phyloP scores from a whole-genome alignment of 345 rosid species.

The Garcia nutans region DNA sequence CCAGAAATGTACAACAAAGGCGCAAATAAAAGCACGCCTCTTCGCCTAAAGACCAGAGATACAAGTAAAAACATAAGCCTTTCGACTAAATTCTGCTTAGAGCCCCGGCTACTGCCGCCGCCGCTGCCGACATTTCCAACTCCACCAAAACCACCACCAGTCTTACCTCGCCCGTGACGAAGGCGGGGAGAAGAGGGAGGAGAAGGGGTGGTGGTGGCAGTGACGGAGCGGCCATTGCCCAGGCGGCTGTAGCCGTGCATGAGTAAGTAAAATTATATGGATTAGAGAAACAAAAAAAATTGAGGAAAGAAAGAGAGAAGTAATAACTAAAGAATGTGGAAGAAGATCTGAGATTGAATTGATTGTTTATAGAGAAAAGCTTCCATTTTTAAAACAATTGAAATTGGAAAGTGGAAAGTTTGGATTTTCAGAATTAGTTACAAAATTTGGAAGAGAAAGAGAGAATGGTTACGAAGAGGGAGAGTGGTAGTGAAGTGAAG shows the following conservation, averaged over 20 bases:
- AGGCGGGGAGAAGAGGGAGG: constrained; percentile 86
- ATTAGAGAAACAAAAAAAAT: not conserved
- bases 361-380: not conserved
- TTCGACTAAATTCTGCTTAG: constrained; percentile 52
- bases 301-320: not conserved
- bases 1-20: constrained; percentile 80
- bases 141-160: constrained; percentile 7
- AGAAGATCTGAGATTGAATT: not conserved
- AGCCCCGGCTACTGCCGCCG: constrained; percentile 12
- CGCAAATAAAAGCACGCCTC: constrained; percentile 77
- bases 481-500: not conserved
- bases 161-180: constrained; percentile 57
- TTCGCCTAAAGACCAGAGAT: constrained; percentile 64
- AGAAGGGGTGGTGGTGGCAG: constrained; percentile 39
- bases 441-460: not conserved
- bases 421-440: too few relatives aligned
- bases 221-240: constrained; percentile 49
- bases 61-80: constrained; percentile 50
- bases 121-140: constrained; percentile 27
- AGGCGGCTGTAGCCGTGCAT: constrained; percentile 94
- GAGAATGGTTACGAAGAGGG: not conserved
- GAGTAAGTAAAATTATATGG: not conserved
- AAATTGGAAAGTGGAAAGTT: too few relatives aligned
- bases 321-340: not conserved
- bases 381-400: not conserved